Base-by-base conservation (phyloP, 2,329 filamentous ascomycete genomes). In the Chalaropsis thielavioides region DNA sequence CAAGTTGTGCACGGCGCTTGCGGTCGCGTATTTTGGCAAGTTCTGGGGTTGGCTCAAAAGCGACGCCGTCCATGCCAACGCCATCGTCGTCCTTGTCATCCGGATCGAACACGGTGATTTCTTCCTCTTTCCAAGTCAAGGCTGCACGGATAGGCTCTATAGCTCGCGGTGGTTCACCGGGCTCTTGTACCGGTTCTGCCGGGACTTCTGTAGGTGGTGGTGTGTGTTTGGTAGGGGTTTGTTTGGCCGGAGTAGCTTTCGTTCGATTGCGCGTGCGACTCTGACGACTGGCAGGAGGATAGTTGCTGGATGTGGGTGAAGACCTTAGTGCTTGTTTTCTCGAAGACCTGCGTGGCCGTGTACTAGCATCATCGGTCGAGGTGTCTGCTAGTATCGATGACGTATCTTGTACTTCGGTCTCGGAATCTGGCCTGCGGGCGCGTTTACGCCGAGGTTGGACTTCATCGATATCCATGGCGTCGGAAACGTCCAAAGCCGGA, bases 81-180 rank as follows among this genome's bases (percentile, higher is more conserved):
- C 84, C 84, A 70, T 87, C 84, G 70, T 87, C 84, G 68, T 87
- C 84, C 68, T 81, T 78, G 70, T 87, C 84, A 49, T 83, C 76
- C 0, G 83, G 81, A 69, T 86, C 81, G 72, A 86, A 84, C 35
- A 86, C 77, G 1, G 84, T 87, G 67, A 87, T 87, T 71, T 87
- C 84, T 69, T 86, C 81, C 68, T 86, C 83, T 69, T 83, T 83
- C 84, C 84, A 87, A 1, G 84, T 87, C 63, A 86, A 75, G 2
- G 82, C 79, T 6, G 83, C 82, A 43, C 83, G 78, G 10, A 84
- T 71, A 0, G 81, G 81, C 64, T 84, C 82, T 63, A 77, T 73
- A 35, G 82, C 72, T 51, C 73, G 62, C n/a, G 49, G 49, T 3
- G 51, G 62, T 64, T 68, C 63, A 43, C 7, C 8, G 17, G 54